A percentile compares a stretch with the other conserved stretches of the same genome.
These are phyloP conservation scores for Monilinia laxa DNA, from an alignment of 2,329 filamentous ascomycete genomes.

Conservation along the genomic window DNA sequence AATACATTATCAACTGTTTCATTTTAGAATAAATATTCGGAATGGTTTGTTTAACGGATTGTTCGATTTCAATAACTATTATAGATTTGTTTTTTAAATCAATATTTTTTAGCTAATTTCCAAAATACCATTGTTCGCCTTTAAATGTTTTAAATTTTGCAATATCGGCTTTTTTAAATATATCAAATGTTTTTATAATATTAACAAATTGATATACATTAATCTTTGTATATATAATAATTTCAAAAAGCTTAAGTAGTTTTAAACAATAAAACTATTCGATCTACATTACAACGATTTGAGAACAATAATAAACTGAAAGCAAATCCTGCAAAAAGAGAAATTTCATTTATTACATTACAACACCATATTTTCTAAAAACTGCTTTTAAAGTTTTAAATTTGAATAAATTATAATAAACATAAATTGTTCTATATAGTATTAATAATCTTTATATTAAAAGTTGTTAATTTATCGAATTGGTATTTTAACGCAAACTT, in stretches of 20 bases:
- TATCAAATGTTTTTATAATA: slow-evolving; percentile 1
- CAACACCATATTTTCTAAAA: slow-evolving; percentile 12
- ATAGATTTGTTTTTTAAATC: slow-evolving; percentile 11
- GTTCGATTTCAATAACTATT: slow-evolving; percentile 9
- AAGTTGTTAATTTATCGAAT: slow-evolving; percentile 9
- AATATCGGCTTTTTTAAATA: slow-evolving; percentile 10
- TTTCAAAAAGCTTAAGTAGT: slow-evolving; percentile 5
- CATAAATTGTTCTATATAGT: slow-evolving; percentile 1
- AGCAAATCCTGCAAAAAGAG: not conserved
- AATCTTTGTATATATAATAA: slow-evolving; percentile 8
- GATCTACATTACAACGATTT: slow-evolving; percentile 1
- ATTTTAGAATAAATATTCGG: slow-evolving; percentile 8
- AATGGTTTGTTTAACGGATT: slow-evolving; percentile 8
- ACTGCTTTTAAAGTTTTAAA: not conserved
- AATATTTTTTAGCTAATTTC: slow-evolving; percentile 7
- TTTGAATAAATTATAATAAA: slow-evolving; percentile 13
- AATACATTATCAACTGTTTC: slow-evolving; percentile 2
- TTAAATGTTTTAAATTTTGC: not conserved
- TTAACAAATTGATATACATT: slow-evolving; percentile 1
- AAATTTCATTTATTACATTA: slow-evolving; percentile 7
- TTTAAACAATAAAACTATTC: not conserved
- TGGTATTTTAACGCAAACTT: slow-evolving; percentile 6
- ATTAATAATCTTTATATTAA: slow-evolving; percentile 7
- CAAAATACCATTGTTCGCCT: slow-evolving; percentile 8
- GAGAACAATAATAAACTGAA: not conserved